Conservation (phyloP, 495 filamentous ascomycete genomes). For the Pseudevernia furfuracea region DNA sequence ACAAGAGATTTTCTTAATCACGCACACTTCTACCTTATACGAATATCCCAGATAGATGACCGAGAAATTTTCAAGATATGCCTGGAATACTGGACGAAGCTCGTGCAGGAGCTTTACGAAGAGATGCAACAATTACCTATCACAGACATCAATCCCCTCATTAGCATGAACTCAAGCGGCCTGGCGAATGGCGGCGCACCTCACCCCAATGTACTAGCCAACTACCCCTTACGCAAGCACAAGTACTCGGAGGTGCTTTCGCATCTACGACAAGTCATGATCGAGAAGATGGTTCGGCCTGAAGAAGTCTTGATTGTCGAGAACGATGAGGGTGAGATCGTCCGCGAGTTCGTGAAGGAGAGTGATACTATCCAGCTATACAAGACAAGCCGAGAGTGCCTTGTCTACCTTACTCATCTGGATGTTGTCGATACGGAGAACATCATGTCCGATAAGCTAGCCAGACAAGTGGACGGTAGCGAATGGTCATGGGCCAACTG, state of each 20-base stretch:
- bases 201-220: conserved; percentile 70
- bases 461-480: conserved; percentile 82
- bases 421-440: conserved; percentile 95
- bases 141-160: conserved; percentile 79
- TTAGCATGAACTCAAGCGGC: conserved; percentile 65
- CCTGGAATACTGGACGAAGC: conserved; percentile 96
- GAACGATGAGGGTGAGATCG: conserved; percentile 98
- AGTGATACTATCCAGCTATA: conserved; percentile 98
- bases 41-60: conserved; percentile 96
- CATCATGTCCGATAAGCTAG: conserved; percentile 98
- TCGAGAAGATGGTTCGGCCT: conserved; percentile 97
- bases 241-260: conserved; percentile 91
- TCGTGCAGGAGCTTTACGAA: conserved; percentile 97
- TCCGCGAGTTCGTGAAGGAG: conserved; percentile 98
- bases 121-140: conserved; percentile 95
- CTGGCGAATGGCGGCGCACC: conserved; percentile 72
- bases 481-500: conserved; percentile 99
- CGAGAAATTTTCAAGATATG: conserved; percentile 99
- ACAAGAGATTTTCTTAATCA: conserved; percentile 92
- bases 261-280: conserved; percentile 94
- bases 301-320: conserved; percentile 99
- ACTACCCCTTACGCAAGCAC: conserved; percentile 91
- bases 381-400: conserved; percentile 95
- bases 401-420: conserved; percentile 95
- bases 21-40: conserved; percentile 94